Evolutionary conservation across 1,284 basidiomycete species (phyloP), one percentile per base, ranked within the genome.

Genomic region (Singerocomus rubriflavus): DNA sequence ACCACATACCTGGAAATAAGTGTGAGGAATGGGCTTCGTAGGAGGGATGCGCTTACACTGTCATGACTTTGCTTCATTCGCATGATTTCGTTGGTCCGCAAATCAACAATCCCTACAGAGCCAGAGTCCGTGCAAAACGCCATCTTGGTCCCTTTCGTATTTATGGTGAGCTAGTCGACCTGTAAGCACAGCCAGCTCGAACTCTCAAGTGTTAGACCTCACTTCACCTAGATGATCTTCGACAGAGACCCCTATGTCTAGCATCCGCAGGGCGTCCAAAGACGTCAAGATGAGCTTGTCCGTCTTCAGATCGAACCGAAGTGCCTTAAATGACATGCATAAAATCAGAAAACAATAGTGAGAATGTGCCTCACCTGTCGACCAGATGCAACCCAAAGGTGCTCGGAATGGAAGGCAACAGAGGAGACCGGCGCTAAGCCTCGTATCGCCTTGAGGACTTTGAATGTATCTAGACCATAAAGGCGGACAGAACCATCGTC

Each of bases 221-320:
- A 88, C 88, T 73, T 89, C 84, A 60, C 89, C 87, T 53, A 88
- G 52, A 12, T 78, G 70, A 55, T 91, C 84, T 5, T 80, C 79
- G 0, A 77, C 75, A 40, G 77, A 70, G 40, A 75, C 71, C 8
- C 77, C 75, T 14, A 85, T 55, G 6, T 75, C 70, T 17, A 85
- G 53, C 0, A 53, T 60, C 10, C 60, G 37, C 14, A 69, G 50
- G 1, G 80, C 81, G 61, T 89, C 83, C 37, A 73, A 69, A 9
- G 60, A 56, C 0, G 68, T 70, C 57, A 77, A 67, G 25, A 85
- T 74, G 66, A 82, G 68, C 52, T 77, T 76, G 4, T 66, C 61
- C 0, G 65, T 69, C 39, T 71, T 70, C 60, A 81, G 59, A 52
- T 69, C 64, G 60, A 83, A 82, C 35, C 30, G 55, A 44, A 68